Percentiles rank a stretch among this genome's conserved stretches.
Conservation (phyloP, 1,284 basidiomycete species). For the Phenoliferia sp. region DNA sequence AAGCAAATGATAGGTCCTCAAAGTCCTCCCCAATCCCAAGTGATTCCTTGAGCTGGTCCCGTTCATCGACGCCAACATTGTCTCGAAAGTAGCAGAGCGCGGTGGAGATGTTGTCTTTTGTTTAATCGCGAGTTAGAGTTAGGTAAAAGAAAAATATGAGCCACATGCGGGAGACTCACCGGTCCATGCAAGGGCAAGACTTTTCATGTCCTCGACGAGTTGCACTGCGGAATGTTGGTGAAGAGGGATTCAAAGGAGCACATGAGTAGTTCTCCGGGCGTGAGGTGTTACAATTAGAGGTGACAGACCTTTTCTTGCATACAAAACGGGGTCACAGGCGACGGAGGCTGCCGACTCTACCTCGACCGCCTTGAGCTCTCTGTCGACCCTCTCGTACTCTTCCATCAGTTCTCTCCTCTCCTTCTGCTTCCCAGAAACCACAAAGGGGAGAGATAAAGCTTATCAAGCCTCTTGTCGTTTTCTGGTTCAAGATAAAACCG, state of each 20-base stretch:
- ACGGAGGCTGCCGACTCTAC: not conserved
- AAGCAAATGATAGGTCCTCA: constrained; percentile 1
- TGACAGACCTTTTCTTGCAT: not conserved
- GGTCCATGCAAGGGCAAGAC: constrained; percentile 1
- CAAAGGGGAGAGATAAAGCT: too few species aligned
- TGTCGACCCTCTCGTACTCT: not conserved
- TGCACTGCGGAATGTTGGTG: too few species aligned
- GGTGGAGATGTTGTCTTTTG: not conserved
- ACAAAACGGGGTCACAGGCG: not conserved
- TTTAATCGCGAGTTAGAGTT: not conserved
- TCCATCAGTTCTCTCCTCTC: not conserved
- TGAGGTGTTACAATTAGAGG: too few species aligned
- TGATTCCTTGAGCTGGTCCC: not conserved
- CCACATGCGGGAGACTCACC: not conserved
- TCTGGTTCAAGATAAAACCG: too few species aligned
- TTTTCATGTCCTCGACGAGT: not conserved
- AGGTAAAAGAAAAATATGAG: not conserved
- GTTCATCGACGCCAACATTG: not conserved
- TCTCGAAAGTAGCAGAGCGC: not conserved
- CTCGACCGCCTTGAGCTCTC: not conserved
- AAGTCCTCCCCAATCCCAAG: not conserved
- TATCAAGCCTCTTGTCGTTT: too few species aligned
- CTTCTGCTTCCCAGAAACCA: not conserved
- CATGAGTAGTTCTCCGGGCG: not conserved
- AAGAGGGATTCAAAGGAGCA: not conserved